These are phyloP conservation scores for Cardiospermum halicacabum DNA, from an alignment of 345 rosid genomes.

Conservation along the genomic window DNA sequence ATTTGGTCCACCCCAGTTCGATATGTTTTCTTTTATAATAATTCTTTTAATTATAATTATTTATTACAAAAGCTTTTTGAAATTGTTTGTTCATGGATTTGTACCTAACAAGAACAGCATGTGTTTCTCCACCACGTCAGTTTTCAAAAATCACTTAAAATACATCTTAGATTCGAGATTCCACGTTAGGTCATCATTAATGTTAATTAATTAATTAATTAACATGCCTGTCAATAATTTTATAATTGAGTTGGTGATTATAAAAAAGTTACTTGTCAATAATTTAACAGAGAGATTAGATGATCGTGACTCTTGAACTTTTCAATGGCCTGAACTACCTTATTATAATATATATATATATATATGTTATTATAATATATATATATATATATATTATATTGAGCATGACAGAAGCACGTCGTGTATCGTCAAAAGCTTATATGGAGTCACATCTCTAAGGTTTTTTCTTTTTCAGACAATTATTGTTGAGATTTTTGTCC, in stretches of 20 bases:
- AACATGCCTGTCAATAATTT: neutral
- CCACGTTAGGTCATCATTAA: constrained; percentile 26
- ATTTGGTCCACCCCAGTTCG: too few species aligned
- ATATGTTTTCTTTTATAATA: too few species aligned
- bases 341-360: too few species aligned
- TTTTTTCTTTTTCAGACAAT: neutral
- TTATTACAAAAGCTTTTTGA: too few species aligned
- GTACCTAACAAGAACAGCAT: too few species aligned
- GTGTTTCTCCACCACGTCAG: constrained; percentile 24
- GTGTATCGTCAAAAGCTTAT: neutral
- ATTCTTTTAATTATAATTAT: too few species aligned
- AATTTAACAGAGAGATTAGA: constrained; percentile 4
- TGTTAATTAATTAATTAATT: neutral
- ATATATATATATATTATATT: too few species aligned
- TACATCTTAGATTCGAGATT: constrained; percentile 19
- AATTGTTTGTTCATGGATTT: too few species aligned
- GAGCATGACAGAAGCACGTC: constrained; percentile 14
- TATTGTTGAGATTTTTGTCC: neutral
- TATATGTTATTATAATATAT: too few species aligned
- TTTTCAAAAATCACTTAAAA: neutral
- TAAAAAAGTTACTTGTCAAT: constrained; percentile 16
- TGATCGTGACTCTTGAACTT: constrained; percentile 19
- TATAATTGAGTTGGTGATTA: constrained; percentile 17
- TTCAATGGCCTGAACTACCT: constrained; percentile 3
- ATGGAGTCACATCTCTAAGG: neutral